Base-by-base conservation (phyloP, 2,329 filamentous ascomycete genomes). In the Fusarium annulatum region DNA sequence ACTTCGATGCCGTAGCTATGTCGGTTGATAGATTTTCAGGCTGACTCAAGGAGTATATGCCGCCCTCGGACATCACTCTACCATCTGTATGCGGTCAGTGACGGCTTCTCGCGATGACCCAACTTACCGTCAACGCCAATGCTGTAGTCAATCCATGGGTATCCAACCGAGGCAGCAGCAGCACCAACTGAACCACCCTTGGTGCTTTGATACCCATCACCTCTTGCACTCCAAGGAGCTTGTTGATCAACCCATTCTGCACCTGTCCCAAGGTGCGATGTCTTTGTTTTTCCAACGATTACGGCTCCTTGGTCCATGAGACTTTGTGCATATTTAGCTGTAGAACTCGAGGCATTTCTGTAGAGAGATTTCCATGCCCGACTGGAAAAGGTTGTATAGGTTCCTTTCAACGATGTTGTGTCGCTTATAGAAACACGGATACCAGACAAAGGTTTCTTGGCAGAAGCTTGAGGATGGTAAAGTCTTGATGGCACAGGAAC, bases 241-340 rank as follows among this genome's bases (percentile, higher is more conserved):
- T 79, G 76, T 9, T 74, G 76, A 28, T 85, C 84, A 3, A 82
- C 64, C 82, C 83, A 85, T 61, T 90, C 87, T 51, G 66, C 62
- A 10, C 80, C 80, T 9, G 81, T 77, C 18, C 84, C 84, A 56
- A 89, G 85, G 69, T 87, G 86, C 3, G 84, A 82, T 5, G 84
- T 84, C 71, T 87, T 88, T 28, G 86, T 86, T 79, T 88, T 89
- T 7, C 88, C 87, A 0, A 89, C 81, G 16, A 89, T 77, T 14
- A 88, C 79, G 0, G 89, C 91, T 1, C 92, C 91, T 5, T 88
- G 85, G 60, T 90, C 86, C 7, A 92, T 84, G 2, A 94, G 79
- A 4, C 84, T 82, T 57, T 89, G 86, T 0, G 90, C 84, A 3
- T 87, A 83, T 0, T 85, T 77, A 0, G 88, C 86, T 3, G 88